These are phyloP conservation scores for Echinochloa phyllopogon DNA, from an alignment of 176 grass and related monocot genomes.

Conservation along the genomic window DNA sequence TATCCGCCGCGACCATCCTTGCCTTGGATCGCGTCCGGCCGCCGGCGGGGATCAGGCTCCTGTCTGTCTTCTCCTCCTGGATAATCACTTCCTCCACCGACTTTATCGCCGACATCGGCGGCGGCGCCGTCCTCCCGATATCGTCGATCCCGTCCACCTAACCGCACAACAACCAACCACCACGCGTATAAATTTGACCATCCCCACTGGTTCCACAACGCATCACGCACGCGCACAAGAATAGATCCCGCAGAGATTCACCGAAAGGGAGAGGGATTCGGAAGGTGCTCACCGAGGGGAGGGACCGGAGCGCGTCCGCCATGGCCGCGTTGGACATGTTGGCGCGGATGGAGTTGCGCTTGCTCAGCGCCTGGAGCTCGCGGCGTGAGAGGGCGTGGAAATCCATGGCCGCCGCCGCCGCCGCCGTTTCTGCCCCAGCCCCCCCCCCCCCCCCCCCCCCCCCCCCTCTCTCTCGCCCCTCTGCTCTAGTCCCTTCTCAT, in stretches of 20 bases:
- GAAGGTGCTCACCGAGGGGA: constrained; percentile 54
- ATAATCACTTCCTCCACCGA: not conserved
- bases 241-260: not conserved
- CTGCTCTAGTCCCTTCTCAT: not conserved
- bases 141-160: constrained; percentile 48
- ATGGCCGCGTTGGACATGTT: constrained; percentile 89
- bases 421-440: not conserved
- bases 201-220: not conserved
- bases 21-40: not conserved
- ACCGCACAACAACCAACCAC: not conserved
- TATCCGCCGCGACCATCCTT: not conserved
- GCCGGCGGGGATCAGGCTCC: constrained; percentile 15
- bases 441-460: too few relatives aligned
- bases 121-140: constrained; percentile 37
- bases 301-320: constrained; percentile 70
- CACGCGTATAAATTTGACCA: not conserved
- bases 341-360: constrained; percentile 79
- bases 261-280: not conserved
- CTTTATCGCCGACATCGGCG: constrained; percentile 23
- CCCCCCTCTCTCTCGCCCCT: constrained; percentile 4
- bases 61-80: not conserved
- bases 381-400: constrained; percentile 67
- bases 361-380: constrained; percentile 79
- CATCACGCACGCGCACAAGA: not conserved
- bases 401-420: constrained; percentile 51